These are phyloP conservation scores for Colletotrichum ledebouriae DNA, from an alignment of 2,329 filamentous ascomycete species.

Conservation along the genomic window DNA sequence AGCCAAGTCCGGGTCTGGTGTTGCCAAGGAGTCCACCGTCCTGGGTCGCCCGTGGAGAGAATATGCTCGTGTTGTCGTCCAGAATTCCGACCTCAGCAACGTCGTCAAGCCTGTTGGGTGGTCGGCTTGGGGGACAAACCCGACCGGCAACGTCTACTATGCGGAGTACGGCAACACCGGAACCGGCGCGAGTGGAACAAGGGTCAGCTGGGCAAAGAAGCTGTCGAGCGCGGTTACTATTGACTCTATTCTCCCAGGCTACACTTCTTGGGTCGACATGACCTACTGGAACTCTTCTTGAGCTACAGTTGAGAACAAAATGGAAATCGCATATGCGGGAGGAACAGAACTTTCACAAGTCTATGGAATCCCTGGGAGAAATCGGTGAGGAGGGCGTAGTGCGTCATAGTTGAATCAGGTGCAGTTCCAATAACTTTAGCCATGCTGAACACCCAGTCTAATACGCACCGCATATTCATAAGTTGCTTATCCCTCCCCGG, in stretches of 20 bases:
- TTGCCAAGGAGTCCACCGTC: constrained; percentile 57
- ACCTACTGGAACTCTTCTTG: constrained; percentile 35
- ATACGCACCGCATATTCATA: neutral
- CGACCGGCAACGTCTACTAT: constrained; percentile 66
- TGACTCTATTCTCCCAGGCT: constrained; percentile 27
- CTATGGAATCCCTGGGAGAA: too few species aligned
- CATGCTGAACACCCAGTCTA: neutral
- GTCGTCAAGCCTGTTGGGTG: constrained; percentile 73
- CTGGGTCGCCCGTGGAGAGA: constrained; percentile 63
- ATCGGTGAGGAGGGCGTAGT: neutral
- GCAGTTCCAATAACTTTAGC: neutral
- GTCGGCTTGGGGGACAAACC: constrained; percentile 65
- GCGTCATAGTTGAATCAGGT: neutral
- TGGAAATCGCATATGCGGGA: too few species aligned
- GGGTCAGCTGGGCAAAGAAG: constrained; percentile 59
- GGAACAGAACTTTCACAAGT: too few species aligned
- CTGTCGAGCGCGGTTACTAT: constrained; percentile 54
- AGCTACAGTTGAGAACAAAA: neutral
- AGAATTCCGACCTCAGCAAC: constrained; percentile 61
- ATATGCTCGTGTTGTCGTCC: constrained; percentile 63
- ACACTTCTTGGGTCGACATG: constrained; percentile 36
- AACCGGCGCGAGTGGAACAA: constrained; percentile 64
- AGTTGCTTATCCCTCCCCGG: neutral
- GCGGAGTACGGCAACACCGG: constrained; percentile 73
- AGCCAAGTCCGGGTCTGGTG: constrained; percentile 53